A percentile compares a stretch with the other conserved stretches of the same genome.
These are phyloP conservation scores for Fusarium aywerte DNA, from an alignment of 2,329 filamentous ascomycete genomes.

Conservation along the genomic window DNA sequence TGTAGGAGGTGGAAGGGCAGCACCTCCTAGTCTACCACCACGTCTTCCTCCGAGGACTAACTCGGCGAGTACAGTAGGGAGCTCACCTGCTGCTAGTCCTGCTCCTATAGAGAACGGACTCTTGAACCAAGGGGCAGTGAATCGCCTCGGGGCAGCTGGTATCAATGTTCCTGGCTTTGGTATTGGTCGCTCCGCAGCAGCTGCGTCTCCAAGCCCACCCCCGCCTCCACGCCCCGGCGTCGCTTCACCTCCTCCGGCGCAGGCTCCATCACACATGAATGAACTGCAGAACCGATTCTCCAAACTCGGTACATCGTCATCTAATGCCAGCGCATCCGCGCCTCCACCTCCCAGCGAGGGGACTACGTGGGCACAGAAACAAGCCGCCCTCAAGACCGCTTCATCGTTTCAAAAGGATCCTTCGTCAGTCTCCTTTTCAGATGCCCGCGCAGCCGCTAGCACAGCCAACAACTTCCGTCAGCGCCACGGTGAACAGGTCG, in stretches of 20 bases:
- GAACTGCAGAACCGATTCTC: slow-evolving; percentile 77
- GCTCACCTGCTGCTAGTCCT: slow-evolving; percentile 38
- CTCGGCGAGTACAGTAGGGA: slow-evolving; percentile 49
- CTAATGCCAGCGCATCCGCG: slow-evolving; percentile 25
- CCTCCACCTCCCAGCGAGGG: slow-evolving; percentile 57
- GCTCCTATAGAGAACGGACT: slow-evolving; percentile 43
- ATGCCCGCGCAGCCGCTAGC: slow-evolving; percentile 66
- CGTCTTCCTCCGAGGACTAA: slow-evolving; percentile 66
- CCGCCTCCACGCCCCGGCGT: slow-evolving; percentile 43
- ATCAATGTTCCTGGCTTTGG: slow-evolving; percentile 82
- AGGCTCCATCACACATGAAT: slow-evolving; percentile 61
- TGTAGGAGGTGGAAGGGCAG: slow-evolving; percentile 43
- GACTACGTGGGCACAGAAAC: slow-evolving; percentile 73
- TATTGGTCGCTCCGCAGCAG: slow-evolving; percentile 63
- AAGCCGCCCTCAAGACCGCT: slow-evolving; percentile 71
- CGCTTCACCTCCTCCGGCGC: slow-evolving; percentile 33
- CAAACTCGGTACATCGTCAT: slow-evolving; percentile 56
- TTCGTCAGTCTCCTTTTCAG: slow-evolving; percentile 68
- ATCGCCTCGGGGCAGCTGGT: slow-evolving; percentile 76
- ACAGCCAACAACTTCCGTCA: slow-evolving; percentile 77
- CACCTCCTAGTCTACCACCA: slow-evolving; percentile 74
- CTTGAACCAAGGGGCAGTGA: slow-evolving; percentile 68
- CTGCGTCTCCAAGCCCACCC: slow-evolving; percentile 44
- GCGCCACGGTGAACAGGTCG: slow-evolving; percentile 74
- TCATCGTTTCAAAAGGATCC: slow-evolving; percentile 69